Evolutionary conservation across 2,329 filamentous ascomycete species (phyloP).

Genomic region (Drechslerella coelobrocha): DNA sequence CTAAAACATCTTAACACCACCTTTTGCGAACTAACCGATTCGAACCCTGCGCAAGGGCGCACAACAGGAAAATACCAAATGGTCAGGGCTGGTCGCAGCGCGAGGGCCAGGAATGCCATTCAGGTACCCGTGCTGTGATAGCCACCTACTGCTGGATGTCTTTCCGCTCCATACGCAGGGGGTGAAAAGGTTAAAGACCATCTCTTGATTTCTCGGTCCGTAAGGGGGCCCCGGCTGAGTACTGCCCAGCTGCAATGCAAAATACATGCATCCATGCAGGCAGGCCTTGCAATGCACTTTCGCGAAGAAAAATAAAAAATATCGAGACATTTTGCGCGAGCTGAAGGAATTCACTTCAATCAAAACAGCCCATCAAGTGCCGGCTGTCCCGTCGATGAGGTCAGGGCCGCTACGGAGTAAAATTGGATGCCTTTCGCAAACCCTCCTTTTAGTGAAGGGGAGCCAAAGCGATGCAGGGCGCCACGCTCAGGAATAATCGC

Average conservation of each 20-base stretch:
- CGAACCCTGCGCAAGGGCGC: too few species aligned
- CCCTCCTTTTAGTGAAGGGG: not conserved
- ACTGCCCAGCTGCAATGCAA: not conserved
- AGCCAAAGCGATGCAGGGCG: not conserved
- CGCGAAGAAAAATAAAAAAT: not conserved
- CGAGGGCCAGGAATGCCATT: conserved; percentile 5
- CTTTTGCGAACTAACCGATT: too few species aligned
- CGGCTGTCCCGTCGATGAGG: not conserved
- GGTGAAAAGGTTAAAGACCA: not conserved
- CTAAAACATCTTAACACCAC: too few species aligned
- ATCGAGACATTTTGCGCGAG: not conserved
- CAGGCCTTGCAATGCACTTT: not conserved
- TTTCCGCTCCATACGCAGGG: not conserved
- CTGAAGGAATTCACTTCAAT: not conserved
- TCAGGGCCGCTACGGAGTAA: not conserved
- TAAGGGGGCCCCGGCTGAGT: conserved; percentile 4
- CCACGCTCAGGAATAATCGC: not conserved
- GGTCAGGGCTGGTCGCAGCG: not conserved
- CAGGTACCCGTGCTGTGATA: conserved; percentile 17
- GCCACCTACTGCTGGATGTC: not conserved
- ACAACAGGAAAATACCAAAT: too few species aligned
- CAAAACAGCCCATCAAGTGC: not conserved
- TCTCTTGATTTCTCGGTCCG: not conserved
- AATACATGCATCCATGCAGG: not conserved
- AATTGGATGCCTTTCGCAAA: not conserved